A percentile compares a stretch with the other conserved stretches of the same genome.
phyloP scores from a whole-genome alignment of 306 rosid species.

The Mimosa pudica region DNA sequence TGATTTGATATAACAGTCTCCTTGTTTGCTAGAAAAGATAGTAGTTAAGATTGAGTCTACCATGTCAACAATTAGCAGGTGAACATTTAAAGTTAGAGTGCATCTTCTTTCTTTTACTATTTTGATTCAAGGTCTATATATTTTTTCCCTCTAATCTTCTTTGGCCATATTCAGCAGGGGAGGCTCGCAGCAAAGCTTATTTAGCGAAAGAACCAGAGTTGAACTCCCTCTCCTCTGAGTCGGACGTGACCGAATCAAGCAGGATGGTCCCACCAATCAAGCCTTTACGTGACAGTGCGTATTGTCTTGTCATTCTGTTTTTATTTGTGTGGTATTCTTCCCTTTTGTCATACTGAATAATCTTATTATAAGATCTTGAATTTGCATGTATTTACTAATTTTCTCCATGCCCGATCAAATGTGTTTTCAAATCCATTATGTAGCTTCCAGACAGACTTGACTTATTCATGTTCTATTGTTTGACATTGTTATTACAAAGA shows the following conservation, averaged over 20 bases:
- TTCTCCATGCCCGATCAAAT: slow-evolving; percentile 7
- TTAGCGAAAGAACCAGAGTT: slow-evolving; percentile 42
- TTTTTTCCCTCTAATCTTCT: slow-evolving; percentile 27
- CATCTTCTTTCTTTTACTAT: slow-evolving; percentile 1
- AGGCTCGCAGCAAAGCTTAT: slow-evolving; percentile 36
- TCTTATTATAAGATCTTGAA: background rate
- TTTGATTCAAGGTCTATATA: slow-evolving; percentile 30
- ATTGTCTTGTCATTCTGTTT: slow-evolving; percentile 14
- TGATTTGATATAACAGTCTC: slow-evolving; percentile 14
- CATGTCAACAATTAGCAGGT: background rate
- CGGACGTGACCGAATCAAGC: slow-evolving; percentile 44
- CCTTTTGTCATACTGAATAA: background rate
- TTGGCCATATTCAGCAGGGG: slow-evolving; percentile 52
- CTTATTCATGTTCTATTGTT: slow-evolving; percentile 12
- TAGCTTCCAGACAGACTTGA: slow-evolving; percentile 11
- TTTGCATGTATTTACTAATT: slow-evolving; percentile 6
- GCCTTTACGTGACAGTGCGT: slow-evolving; percentile 69
- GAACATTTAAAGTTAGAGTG: background rate
- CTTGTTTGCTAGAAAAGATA: background rate
- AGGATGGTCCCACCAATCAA: slow-evolving; percentile 40
- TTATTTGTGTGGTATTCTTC: slow-evolving; percentile 17
- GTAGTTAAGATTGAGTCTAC: background rate
- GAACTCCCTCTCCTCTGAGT: slow-evolving; percentile 35
- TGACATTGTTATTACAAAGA: background rate
- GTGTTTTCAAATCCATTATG: slow-evolving; percentile 12